A percentile compares a stretch with the other conserved stretches of the same genome.
These are phyloP conservation scores for Trichomonas tenax DNA, from an alignment of 208 protist species.

Conservation along the genomic window DNA sequence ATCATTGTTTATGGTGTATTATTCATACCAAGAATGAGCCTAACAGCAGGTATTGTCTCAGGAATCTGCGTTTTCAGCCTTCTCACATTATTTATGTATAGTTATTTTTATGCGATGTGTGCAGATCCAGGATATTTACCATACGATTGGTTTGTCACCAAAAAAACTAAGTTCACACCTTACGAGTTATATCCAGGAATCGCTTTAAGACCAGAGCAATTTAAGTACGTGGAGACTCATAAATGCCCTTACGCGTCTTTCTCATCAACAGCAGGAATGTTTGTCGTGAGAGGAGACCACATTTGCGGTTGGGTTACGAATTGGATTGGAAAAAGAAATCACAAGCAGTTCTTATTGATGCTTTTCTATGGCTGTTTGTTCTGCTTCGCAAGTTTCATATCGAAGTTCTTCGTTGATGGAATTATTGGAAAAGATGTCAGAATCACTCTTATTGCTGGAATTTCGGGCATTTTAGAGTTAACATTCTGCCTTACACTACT, in stretches of 20 bases:
- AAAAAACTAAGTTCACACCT: not conserved
- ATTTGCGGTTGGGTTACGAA: slow-evolving; percentile 18
- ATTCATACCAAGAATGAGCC: not conserved
- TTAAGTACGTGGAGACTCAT: not conserved
- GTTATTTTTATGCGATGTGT: not conserved
- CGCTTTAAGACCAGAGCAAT: not conserved
- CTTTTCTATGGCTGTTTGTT: not conserved
- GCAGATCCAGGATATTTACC: not conserved
- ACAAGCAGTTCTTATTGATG: not conserved
- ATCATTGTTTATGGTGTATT: not conserved
- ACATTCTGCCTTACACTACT: not conserved
- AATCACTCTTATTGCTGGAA: not conserved
- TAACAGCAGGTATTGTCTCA: not conserved
- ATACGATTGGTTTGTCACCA: not conserved
- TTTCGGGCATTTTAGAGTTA: not conserved
- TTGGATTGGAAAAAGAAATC: slow-evolving; percentile 6
- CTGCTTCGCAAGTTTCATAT: not conserved
- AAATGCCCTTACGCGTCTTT: not conserved
- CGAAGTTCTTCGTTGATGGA: not conserved
- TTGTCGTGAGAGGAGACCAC: not conserved
- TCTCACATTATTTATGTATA: not conserved
- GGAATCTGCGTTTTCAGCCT: not conserved
- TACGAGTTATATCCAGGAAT: not conserved
- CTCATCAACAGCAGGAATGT: not conserved
- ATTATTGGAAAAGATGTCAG: not conserved